Evolutionary conservation across 768 basidiomycete genomes (phyloP).

Genomic region (Tulasnella sp.): DNA sequence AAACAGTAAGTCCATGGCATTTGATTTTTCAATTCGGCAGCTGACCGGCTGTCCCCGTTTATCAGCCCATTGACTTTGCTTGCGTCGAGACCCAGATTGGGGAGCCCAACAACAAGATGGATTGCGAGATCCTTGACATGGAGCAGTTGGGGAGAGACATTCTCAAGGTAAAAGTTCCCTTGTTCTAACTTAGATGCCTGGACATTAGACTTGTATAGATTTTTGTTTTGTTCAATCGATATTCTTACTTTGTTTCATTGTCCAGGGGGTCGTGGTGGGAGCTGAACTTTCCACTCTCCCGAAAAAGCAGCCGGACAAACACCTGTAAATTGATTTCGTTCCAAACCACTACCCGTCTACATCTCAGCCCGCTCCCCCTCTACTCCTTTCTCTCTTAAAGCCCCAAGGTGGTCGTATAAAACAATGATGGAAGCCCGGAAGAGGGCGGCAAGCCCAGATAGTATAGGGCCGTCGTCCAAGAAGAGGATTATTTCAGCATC

Average conservation of each 20-base stretch:
- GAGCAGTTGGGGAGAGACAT: constrained; percentile 1
- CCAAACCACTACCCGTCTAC: constrained; percentile 3
- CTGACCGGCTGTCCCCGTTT: constrained; percentile 27
- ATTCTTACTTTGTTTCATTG: neutral
- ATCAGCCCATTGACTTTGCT: constrained; percentile 68
- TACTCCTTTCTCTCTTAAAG: neutral
- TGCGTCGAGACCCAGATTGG: constrained; percentile 95
- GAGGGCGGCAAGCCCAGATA: constrained; percentile 23
- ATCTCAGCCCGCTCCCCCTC: neutral
- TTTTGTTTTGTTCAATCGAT: neutral
- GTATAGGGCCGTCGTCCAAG: constrained; percentile 14
- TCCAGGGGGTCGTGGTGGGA: neutral
- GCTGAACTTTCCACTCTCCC: neutral
- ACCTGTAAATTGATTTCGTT: constrained; percentile 3
- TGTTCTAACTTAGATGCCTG: constrained; percentile 8
- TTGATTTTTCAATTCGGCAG: constrained; percentile 17
- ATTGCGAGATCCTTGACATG: constrained; percentile 77
- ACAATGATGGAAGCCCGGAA: constrained; percentile 24
- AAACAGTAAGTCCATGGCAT: constrained; percentile 48
- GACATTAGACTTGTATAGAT: constrained; percentile 3
- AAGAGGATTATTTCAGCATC: constrained; percentile 21
- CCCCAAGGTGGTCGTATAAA: neutral
- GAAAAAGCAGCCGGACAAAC: neutral
- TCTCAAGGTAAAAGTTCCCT: constrained; percentile 18
- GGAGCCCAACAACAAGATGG: constrained; percentile 57